These are phyloP conservation scores for Lepidium didymum DNA, from an alignment of 345 rosid genomes.

Conservation along the genomic window DNA sequence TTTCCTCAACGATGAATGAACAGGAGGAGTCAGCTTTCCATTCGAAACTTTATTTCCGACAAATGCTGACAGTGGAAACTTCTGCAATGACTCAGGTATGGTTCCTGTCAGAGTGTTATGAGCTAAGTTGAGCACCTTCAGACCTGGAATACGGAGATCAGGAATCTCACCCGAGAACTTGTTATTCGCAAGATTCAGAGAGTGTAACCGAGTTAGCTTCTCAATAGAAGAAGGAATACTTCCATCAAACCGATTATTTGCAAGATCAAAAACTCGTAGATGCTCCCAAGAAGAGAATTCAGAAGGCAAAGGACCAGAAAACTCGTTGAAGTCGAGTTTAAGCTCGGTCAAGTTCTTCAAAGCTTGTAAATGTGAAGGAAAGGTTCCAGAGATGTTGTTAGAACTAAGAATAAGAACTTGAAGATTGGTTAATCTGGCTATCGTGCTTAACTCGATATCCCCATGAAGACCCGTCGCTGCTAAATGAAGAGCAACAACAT, in stretches of 20 bases:
- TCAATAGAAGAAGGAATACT: conserved; percentile 50
- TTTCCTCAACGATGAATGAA: conserved; percentile 31
- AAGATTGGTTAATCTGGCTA: conserved; percentile 59
- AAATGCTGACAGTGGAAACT: conserved; percentile 60
- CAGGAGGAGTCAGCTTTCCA: conserved; percentile 24
- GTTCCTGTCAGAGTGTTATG: conserved; percentile 63
- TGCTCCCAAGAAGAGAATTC: conserved; percentile 63
- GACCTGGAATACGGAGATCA: conserved; percentile 36
- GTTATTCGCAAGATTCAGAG: conserved; percentile 60
- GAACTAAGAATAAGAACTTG: conserved; percentile 61
- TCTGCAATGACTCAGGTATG: conserved; percentile 55
- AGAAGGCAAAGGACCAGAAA: conserved; percentile 57
- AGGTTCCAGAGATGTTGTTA: conserved; percentile 59
- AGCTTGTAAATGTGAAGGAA: conserved; percentile 57
- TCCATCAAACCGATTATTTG: conserved; percentile 58
- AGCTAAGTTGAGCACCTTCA: conserved; percentile 55
- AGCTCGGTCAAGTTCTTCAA: conserved; percentile 52
- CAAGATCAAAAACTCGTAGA: conserved; percentile 53
- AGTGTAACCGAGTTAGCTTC: conserved; percentile 40
- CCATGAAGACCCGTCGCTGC: conserved; percentile 57
- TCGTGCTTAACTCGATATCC: conserved; percentile 38
- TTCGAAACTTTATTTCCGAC: conserved; percentile 50
- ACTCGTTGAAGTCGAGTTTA: conserved; percentile 59
- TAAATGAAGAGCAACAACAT: conserved; percentile 52
- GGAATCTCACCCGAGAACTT: conserved; percentile 72